Percentiles rank a stretch among this genome's conserved stretches.
phyloP scores from a whole-genome alignment of 768 basidiomycete genomes.

The Tulasnella sp. region DNA sequence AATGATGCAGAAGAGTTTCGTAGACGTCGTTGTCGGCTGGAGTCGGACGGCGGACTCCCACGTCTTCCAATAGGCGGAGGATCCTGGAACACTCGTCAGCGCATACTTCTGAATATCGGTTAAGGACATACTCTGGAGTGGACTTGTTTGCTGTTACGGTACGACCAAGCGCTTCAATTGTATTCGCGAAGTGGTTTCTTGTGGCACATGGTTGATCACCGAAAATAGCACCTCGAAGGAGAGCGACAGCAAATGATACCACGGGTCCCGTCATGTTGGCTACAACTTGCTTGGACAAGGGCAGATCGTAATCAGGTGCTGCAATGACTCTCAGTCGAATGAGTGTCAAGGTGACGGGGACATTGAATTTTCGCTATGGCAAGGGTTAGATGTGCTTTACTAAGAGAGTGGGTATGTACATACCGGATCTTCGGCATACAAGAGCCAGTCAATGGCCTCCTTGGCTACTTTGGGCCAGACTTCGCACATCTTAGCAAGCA shows the following conservation, averaged over 20 bases:
- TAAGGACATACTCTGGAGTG: slow-evolving; percentile 64
- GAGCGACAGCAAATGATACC: slow-evolving; percentile 67
- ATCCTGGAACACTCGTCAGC: slow-evolving; percentile 35
- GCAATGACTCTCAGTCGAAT: slow-evolving; percentile 74
- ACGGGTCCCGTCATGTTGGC: slow-evolving; percentile 67
- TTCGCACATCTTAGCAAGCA: slow-evolving; percentile 82
- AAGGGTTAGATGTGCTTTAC: background rate
- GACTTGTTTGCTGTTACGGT: slow-evolving; percentile 62
- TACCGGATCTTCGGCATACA: slow-evolving; percentile 95
- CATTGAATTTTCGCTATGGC: slow-evolving; percentile 83
- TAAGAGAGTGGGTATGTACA: slow-evolving; percentile 20
- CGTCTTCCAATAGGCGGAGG: slow-evolving; percentile 64
- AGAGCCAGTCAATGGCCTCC: slow-evolving; percentile 92
- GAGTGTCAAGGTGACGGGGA: slow-evolving; percentile 84
- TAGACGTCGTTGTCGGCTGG: background rate
- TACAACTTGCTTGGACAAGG: slow-evolving; percentile 74
- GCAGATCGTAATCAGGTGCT: slow-evolving; percentile 69
- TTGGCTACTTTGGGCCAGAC: slow-evolving; percentile 87
- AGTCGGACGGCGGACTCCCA: slow-evolving; percentile 31
- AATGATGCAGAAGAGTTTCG: slow-evolving; percentile 23
- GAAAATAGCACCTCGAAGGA: slow-evolving; percentile 80
- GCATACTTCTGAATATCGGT: background rate
- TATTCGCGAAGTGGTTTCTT: slow-evolving; percentile 65
- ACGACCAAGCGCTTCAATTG: slow-evolving; percentile 70
- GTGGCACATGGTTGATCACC: slow-evolving; percentile 59